phyloP scores from a whole-genome alignment of 768 basidiomycete species.

The Boletus bicolor region DNA sequence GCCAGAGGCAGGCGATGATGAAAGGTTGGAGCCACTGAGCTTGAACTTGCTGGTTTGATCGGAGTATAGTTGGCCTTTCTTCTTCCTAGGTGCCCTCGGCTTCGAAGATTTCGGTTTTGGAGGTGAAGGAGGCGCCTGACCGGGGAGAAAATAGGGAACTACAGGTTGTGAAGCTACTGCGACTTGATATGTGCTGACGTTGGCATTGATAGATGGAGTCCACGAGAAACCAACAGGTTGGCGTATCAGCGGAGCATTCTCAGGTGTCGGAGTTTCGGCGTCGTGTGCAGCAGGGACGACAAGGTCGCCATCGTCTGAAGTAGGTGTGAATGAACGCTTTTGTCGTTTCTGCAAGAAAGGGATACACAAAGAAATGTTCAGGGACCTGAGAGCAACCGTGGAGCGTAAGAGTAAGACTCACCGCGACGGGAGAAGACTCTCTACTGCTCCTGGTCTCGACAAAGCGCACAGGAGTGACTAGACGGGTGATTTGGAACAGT shows the following conservation, averaged over 20 bases:
- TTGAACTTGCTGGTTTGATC: conserved; percentile 52
- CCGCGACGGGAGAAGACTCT: conserved; percentile 50
- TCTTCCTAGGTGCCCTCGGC: conserved; percentile 28
- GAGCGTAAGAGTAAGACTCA: conserved; percentile 28
- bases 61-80: conserved; percentile 39
- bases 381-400: neutral
- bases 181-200: conserved; percentile 31
- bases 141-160: conserved; percentile 48
- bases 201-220: conserved; percentile 26
- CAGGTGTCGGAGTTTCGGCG: conserved; percentile 45
- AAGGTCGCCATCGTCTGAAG: conserved; percentile 48
- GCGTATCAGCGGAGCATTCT: conserved; percentile 49
- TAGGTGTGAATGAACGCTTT: conserved; percentile 51
- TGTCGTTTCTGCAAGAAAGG: conserved; percentile 34
- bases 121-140: conserved; percentile 37
- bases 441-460: conserved; percentile 48
- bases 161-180: conserved; percentile 19
- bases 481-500: neutral
- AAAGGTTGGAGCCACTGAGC: conserved; percentile 26
- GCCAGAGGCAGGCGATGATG: conserved; percentile 32
- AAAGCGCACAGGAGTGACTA: conserved; percentile 1
- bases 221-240: conserved; percentile 56
- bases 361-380: neutral
- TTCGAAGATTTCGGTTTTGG: conserved; percentile 28
- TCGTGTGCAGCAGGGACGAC: conserved; percentile 36